Evolutionary conservation across 2,329 filamentous ascomycete genomes (phyloP).

Genomic region (Calonectria montana): DNA sequence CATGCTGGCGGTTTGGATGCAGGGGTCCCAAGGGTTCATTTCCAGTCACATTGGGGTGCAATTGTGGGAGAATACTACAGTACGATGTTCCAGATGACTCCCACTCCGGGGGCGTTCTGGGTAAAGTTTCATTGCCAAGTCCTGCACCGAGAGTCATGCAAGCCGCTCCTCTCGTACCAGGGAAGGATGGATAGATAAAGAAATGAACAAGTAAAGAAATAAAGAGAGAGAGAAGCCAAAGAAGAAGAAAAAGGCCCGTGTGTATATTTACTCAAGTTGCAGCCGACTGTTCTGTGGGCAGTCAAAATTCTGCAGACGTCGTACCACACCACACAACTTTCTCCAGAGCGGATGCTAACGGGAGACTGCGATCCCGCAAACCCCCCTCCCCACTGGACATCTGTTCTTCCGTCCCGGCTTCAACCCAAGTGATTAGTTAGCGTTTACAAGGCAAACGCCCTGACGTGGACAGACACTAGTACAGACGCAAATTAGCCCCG

Average conservation of each 20-base stretch:
- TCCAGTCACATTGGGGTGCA: conserved; percentile 19
- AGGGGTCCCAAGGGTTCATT: conserved; percentile 27
- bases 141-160: background rate
- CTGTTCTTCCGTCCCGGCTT: conserved; percentile 5
- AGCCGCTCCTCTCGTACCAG: background rate
- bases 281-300: no score
- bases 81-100: conserved; percentile 17
- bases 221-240: background rate
- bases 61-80: conserved; percentile 18
- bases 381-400: background rate
- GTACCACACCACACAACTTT: background rate
- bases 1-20: conserved; percentile 35
- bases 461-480: background rate
- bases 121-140: conserved; percentile 6
- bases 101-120: conserved; percentile 5
- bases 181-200: background rate
- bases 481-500: conserved; percentile 2
- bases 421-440: background rate
- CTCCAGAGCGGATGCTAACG: background rate
- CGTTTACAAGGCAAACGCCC: conserved; percentile 1
- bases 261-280: background rate
- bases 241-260: background rate
- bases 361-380: background rate
- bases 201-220: background rate
- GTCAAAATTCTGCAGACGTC: background rate